Percentiles rank a stretch among this genome's conserved stretches.
These are phyloP conservation scores for Taphrina populina DNA, from an alignment of 1,139 yeast genomes.

Conservation along the genomic window DNA sequence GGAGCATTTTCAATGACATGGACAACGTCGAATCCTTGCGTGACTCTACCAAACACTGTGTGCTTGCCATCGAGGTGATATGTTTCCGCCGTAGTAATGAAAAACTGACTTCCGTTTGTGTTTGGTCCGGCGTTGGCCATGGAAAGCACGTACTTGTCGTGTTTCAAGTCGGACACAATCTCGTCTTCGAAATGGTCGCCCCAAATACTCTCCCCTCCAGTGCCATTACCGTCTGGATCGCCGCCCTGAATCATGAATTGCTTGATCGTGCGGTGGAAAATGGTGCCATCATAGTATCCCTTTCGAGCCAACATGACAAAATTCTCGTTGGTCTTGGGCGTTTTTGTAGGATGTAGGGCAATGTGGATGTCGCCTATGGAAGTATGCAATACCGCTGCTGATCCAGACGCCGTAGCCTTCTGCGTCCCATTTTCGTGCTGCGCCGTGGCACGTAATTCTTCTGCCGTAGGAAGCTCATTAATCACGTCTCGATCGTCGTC, in stretches of 20 bases:
- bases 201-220: constrained; percentile 53
- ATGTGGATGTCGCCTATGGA: constrained; percentile 52
- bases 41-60: constrained; percentile 62
- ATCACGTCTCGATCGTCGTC: constrained; percentile 41
- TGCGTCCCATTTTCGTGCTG: too few species aligned
- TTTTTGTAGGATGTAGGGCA: constrained; percentile 46
- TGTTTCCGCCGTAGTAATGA: constrained; percentile 51
- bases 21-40: constrained; percentile 46
- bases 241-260: constrained; percentile 58
- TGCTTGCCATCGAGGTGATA: constrained; percentile 58
- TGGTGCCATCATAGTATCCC: constrained; percentile 49
- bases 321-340: constrained; percentile 53
- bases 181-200: constrained; percentile 52
- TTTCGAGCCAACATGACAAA: constrained; percentile 48
- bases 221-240: constrained; percentile 54
- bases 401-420: constrained; percentile 30
- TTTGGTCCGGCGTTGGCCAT: constrained; percentile 66
- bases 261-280: constrained; percentile 54
- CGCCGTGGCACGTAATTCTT: constrained; percentile 35
- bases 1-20: constrained; percentile 44
- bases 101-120: constrained; percentile 66
- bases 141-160: constrained; percentile 50
- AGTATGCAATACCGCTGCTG: constrained; percentile 48
- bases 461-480: constrained; percentile 41
- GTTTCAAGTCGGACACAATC: constrained; percentile 47